phyloP scores from a whole-genome alignment of 139 green algal species.

The Chlamydomonas schloesseri region DNA sequence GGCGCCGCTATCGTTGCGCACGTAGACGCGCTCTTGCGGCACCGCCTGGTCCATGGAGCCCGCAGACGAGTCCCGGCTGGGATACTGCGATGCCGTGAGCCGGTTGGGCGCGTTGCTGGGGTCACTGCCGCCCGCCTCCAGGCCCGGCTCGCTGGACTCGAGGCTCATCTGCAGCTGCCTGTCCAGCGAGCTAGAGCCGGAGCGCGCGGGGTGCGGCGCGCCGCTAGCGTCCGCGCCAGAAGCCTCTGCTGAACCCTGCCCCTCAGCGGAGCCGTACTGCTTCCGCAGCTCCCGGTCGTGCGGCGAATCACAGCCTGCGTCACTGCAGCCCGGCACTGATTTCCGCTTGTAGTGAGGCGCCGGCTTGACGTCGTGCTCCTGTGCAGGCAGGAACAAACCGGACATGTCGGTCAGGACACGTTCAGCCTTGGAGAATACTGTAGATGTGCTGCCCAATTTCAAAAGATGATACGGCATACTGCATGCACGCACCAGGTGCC shows the following conservation, averaged over 20 bases:
- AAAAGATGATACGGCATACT: too few species aligned
- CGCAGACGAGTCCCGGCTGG: conserved; percentile 25
- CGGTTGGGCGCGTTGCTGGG: not conserved
- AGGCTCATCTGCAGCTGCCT: not conserved
- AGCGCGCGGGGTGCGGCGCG: not conserved
- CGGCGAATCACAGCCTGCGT: not conserved
- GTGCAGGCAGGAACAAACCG: not conserved
- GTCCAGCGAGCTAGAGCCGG: not conserved
- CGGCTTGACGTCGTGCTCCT: conserved; percentile 24
- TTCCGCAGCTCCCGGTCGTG: not conserved
- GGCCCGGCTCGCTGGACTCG: not conserved
- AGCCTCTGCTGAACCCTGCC: too few species aligned
- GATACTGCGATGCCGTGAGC: conserved; percentile 22
- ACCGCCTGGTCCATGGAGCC: conserved; percentile 40
- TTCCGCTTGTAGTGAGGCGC: conserved; percentile 3
- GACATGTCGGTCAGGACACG: too few species aligned
- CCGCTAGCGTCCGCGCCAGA: too few species aligned
- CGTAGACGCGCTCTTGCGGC: not conserved
- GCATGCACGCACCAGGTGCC: not conserved
- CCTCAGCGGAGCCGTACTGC: not conserved
- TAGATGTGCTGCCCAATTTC: too few species aligned
- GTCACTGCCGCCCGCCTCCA: not conserved
- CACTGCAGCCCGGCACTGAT: conserved; percentile 15
- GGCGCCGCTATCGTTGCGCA: conserved; percentile 36
- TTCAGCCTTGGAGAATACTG: too few species aligned